These are phyloP conservation scores for Arthrobotrys megalospora DNA, from an alignment of 2,329 filamentous ascomycete species.

Conservation along the genomic window DNA sequence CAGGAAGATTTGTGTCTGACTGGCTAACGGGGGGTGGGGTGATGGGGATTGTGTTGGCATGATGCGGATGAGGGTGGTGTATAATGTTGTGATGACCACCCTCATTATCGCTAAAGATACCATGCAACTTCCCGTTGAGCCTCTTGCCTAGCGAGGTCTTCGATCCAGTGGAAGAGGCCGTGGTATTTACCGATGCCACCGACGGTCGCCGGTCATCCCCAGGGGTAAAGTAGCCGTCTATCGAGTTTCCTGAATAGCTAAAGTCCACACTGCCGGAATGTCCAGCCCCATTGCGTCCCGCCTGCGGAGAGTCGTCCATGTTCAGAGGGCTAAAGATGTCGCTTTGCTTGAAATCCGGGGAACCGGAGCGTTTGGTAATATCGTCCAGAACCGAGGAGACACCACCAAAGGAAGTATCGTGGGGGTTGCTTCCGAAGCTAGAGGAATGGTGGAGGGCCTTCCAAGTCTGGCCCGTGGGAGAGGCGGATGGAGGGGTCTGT, in stretches of 20 bases:
- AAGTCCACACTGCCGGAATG: slow-evolving; percentile 45
- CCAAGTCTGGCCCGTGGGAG: slow-evolving; percentile 57
- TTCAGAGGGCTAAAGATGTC: slow-evolving; percentile 50
- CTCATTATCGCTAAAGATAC: slow-evolving; percentile 95
- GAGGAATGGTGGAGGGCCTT: slow-evolving; percentile 49
- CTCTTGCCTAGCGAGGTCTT: slow-evolving; percentile 78
- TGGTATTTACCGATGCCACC: slow-evolving; percentile 85
- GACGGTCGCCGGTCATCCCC: slow-evolving; percentile 85
- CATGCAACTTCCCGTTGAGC: slow-evolving; percentile 84
- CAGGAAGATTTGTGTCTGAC: slow-evolving; percentile 66
- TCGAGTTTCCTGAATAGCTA: slow-evolving; percentile 48
- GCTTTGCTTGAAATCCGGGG: slow-evolving; percentile 53
- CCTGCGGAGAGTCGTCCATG: slow-evolving; percentile 54
- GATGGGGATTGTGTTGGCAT: slow-evolving; percentile 79
- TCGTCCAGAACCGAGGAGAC: slow-evolving; percentile 56
- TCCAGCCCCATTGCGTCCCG: slow-evolving; percentile 34
- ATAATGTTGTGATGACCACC: slow-evolving; percentile 75
- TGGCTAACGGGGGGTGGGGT: slow-evolving; percentile 70
- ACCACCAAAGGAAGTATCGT: slow-evolving; percentile 41
- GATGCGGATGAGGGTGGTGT: slow-evolving; percentile 80
- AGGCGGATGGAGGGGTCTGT: slow-evolving; percentile 57
- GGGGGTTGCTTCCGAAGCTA: slow-evolving; percentile 50
- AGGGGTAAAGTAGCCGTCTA: slow-evolving; percentile 63
- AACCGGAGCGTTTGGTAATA: slow-evolving; percentile 46
- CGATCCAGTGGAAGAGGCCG: slow-evolving; percentile 87